Evolutionary conservation across 345 rosid species (phyloP), one percentile per base, ranked within the genome.

Genomic region (Salix viminalis): DNA sequence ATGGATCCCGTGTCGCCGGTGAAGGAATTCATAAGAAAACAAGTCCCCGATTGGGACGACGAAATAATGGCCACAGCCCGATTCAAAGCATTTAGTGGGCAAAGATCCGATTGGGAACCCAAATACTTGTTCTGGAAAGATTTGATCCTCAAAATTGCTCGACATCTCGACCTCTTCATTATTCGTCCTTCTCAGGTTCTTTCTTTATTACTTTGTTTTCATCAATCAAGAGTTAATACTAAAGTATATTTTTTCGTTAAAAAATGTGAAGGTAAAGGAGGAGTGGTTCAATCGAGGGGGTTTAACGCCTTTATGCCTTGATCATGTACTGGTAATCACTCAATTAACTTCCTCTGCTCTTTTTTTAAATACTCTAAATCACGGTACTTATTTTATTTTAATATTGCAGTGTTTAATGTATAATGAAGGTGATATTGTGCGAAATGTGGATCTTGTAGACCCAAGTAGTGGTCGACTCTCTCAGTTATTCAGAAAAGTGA

Each of bases 81-180:
- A 50, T 95, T 90, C 88, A 93, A 95, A 77, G 97, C 93, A 7
- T 95, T 95, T 69, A 90, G 92, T 72, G 98, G 97, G 3, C 97
- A 92, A 76, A 92, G 91, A 86, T 86, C 91, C 73, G 98, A 95
- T 76, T 95, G 99, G 99, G 94, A 91, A 58, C 79, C 81, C 16
- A 87, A 71, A 80, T 93, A 79, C 90, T 85, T 73, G 26, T 93
- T 93, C 79, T 93, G 98, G 98, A 90, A 86, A 67, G 91, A 87
- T 77, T 85, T 93, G 86, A 91, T 93, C 65, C 64, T 90, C 77
- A 84, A 82, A 76, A 81, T 85, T 68, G 85, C 92, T 39, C 89
- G 97, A 46, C 85, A 84, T 44, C 85, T 89, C 13, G 86, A 88
- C 56, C 60, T 89, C 61, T 76, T 89, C 77, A 70, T 85, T 37